phyloP scores from a whole-genome alignment of 345 rosid species.

The Eucalyptus regnans region DNA sequence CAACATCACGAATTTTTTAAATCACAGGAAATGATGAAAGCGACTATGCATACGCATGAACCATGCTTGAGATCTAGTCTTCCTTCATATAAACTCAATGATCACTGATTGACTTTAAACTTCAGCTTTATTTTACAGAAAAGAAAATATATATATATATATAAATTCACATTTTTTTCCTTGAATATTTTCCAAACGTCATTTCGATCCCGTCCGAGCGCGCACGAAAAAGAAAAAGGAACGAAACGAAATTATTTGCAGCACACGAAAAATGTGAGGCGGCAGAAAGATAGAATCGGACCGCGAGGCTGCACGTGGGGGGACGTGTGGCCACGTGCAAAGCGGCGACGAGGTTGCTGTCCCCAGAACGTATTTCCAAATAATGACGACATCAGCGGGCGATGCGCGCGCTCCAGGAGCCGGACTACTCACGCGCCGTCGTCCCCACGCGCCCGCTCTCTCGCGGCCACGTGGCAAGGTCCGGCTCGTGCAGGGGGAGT shows the following conservation, averaged over 20 bases:
- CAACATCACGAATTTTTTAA: rapidly evolving
- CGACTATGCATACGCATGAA: rapidly evolving
- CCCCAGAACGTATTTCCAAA: rapidly evolving
- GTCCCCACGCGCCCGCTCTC: neutral
- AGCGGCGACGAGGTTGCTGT: neutral
- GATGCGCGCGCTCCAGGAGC: neutral
- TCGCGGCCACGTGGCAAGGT: neutral
- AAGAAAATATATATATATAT: no score
- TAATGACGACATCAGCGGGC: neutral
- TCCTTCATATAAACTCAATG: no score
- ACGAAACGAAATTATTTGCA: neutral
- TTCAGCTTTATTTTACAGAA: no score
- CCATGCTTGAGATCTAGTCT: no score
- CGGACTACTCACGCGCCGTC: neutral
- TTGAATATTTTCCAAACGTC: neutral
- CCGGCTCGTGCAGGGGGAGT: neutral
- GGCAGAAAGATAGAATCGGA: neutral
- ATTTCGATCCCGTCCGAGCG: neutral
- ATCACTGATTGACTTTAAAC: no score
- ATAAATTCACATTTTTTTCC: neutral
- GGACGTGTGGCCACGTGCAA: neutral
- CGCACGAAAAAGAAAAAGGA: neutral
- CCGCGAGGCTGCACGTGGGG: neutral
- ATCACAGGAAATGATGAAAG: no score
- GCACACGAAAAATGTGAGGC: neutral